Evolutionary conservation across 225 moss, liverwort and hornwort genomes (phyloP), one percentile per base, ranked within the genome.

Genomic region (Lunularia cruciata): DNA sequence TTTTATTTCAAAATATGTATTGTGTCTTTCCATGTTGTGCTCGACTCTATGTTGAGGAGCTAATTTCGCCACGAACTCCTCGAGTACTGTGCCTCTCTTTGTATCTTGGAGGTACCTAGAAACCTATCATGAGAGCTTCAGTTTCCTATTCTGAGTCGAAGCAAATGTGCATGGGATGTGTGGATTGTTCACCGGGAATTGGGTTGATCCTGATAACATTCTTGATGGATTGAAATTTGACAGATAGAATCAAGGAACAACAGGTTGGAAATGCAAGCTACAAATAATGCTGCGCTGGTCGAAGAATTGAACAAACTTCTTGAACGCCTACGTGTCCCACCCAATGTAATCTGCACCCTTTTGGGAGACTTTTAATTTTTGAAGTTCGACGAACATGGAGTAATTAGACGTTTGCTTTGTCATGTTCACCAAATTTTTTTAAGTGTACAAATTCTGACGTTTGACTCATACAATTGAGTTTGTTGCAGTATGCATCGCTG

Each of bases 241-340:
- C 93, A 98, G 98, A 98, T 98, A 82, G 98, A 98, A 75, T 90
- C 91, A 59, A 89, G 98, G 77, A 98, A 98, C 79, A 98, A 98
- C 76, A 86, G 89, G 77, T 69, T 98, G 83, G 98, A 98, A 85
- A 86, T 88, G 80, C 98, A 98, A 86, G 91, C 89, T 19, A 91
- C 91, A 75, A 98, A 98, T 64, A 98, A 98, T 77, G 84, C 84
- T 57, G 86, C 90, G 30, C 82, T 98, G 57, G 85, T 83, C 47
- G 86, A 89, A 56, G 98, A 98, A 81, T 68, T 98, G 70, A 88
- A 84, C 61, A 87, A 86, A 55, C 84, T 98, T 72, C 80, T 98
- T 68, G 93, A 88, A 75, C 86, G 88, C 67, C 81, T 98, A 75
- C 86, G 89, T 54, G 86, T 98, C 11, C 98, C 98, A 60, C 72